Conservation (phyloP, 306 rosid species). For the Gynostemma pentaphyllum region DNA sequence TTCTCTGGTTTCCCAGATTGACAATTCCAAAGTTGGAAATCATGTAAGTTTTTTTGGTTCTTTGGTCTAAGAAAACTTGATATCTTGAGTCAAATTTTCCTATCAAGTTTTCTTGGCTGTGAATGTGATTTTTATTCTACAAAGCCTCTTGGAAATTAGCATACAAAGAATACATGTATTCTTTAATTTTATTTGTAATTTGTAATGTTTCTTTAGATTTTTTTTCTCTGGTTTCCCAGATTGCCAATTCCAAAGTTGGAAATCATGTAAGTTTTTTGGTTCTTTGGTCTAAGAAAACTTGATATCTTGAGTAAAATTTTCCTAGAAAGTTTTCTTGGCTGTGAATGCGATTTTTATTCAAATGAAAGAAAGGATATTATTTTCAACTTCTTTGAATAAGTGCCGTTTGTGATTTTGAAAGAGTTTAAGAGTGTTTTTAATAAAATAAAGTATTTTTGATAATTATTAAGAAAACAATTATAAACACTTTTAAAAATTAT, state of each 20-base stretch:
- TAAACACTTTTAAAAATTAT: too few species aligned
- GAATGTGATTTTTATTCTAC: too few species aligned
- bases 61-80: not conserved
- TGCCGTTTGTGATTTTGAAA: too few species aligned
- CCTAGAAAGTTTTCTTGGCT: not conserved
- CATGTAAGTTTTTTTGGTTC: not conserved
- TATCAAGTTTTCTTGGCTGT: not conserved
- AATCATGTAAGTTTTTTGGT: not conserved
- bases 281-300: not conserved
- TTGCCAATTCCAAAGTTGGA: not conserved
- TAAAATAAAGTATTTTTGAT: too few species aligned
- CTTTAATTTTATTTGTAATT: not conserved
- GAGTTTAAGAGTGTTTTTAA: too few species aligned
- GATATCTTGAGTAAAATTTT: not conserved
- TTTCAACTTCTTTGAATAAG: too few species aligned
- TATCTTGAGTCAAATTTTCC: not conserved
- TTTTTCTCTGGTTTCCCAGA: not conserved
- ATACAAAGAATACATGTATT: not conserved
- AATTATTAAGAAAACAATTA: too few species aligned
- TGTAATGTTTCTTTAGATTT: not conserved
- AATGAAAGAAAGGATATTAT: too few species aligned
- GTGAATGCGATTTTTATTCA: too few species aligned
- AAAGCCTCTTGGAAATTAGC: conserved; percentile 25
- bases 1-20: not conserved
- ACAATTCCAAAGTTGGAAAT: not conserved